These are phyloP conservation scores for Aspergillus vadensis DNA, from an alignment of 2,329 filamentous ascomycete species.

Conservation along the genomic window DNA sequence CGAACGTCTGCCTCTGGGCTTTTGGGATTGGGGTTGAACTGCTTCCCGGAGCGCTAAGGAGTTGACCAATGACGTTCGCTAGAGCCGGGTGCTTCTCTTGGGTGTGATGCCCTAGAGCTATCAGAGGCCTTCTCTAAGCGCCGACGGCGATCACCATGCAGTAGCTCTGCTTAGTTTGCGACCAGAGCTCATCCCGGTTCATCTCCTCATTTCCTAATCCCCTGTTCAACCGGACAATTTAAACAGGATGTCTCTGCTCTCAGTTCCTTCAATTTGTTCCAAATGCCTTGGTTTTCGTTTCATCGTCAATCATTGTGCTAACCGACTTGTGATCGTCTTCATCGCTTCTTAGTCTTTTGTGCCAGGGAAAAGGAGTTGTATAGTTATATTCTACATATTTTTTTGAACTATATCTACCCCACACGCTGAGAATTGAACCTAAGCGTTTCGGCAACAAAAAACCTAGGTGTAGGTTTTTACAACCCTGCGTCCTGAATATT, in stretches of 20 bases:
- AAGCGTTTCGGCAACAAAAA: too few species aligned
- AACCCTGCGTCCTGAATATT: too few species aligned
- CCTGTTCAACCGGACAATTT: not conserved
- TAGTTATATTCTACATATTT: too few species aligned
- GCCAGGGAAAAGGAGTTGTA: too few species aligned
- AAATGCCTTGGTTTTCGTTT: not conserved
- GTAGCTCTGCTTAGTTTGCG: slow-evolving; percentile 8
- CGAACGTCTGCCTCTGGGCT: too few species aligned
- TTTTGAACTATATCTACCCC: too few species aligned
- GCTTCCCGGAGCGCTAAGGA: slow-evolving; percentile 8
- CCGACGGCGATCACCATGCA: slow-evolving; percentile 18
- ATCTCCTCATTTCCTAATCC: not conserved
- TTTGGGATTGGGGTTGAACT: not conserved
- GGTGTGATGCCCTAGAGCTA: not conserved
- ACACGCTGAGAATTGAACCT: too few species aligned
- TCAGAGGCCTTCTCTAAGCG: slow-evolving; percentile 18
- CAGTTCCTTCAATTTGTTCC: not conserved
- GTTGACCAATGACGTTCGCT: slow-evolving; percentile 2
- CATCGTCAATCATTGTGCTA: not conserved
- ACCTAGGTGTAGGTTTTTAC: too few species aligned
- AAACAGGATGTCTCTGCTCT: not conserved
- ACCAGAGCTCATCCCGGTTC: not conserved
- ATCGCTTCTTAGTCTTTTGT: too few species aligned
- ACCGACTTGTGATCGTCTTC: too few species aligned
- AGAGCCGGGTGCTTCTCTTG: not conserved